A percentile compares a stretch with the other conserved stretches of the same genome.
These are phyloP conservation scores for Trichosporon sp. DNA, from an alignment of 1,284 basidiomycete species.

Conservation along the genomic window DNA sequence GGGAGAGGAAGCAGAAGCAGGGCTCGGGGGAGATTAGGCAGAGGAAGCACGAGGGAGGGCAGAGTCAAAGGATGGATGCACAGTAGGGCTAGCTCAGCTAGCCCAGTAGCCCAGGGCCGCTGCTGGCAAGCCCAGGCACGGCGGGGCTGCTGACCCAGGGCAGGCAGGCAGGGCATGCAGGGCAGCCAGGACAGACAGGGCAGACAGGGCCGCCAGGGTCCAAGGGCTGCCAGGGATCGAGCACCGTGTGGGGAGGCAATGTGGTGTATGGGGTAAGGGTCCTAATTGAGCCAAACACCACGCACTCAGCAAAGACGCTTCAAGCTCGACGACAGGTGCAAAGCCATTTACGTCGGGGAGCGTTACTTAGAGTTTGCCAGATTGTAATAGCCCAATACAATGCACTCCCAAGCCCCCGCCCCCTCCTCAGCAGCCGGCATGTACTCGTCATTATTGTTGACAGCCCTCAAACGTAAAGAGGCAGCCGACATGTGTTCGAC, in stretches of 20 bases:
- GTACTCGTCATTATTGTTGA: background rate
- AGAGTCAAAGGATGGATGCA: background rate
- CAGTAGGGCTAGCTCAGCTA: background rate
- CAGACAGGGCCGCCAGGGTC: background rate
- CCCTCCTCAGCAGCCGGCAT: background rate
- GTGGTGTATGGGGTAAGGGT: background rate
- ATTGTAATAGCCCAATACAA: background rate
- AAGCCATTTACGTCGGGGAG: conserved; percentile 2
- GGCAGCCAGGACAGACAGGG: background rate
- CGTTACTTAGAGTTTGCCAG: conserved; percentile 4
- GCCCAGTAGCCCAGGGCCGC: background rate
- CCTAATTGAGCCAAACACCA: background rate
- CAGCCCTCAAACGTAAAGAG: background rate
- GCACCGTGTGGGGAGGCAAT: background rate
- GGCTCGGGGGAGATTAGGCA: background rate
- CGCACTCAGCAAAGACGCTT: background rate
- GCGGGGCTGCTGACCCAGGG: background rate
- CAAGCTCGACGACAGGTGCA: background rate
- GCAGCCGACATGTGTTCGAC: background rate
- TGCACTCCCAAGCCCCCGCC: background rate
- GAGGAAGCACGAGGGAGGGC: background rate
- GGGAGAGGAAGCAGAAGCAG: too few relatives aligned
- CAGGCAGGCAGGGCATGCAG: background rate
- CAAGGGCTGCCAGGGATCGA: background rate
- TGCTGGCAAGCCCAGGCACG: background rate